Conservation (phyloP, 2,329 filamentous ascomycete species). For the Aspergillus melleus region DNA sequence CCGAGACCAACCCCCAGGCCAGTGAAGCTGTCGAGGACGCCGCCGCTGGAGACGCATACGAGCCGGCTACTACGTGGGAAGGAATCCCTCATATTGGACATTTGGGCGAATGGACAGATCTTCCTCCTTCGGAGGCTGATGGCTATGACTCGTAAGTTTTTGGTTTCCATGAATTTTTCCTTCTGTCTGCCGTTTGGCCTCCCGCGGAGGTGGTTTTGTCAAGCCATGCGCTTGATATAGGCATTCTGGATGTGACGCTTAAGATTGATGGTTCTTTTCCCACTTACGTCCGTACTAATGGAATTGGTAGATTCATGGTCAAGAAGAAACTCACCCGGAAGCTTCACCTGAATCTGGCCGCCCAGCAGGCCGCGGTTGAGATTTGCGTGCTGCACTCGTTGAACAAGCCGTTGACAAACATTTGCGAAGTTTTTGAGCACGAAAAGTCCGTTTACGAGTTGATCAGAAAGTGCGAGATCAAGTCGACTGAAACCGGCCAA, state of each 20-base stretch:
- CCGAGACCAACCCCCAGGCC: constrained; percentile 13
- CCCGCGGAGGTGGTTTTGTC: neutral
- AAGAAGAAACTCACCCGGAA: constrained; percentile 35
- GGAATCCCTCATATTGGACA: constrained; percentile 57
- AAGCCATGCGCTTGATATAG: neutral
- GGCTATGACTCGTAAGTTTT: constrained; percentile 46
- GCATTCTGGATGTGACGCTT: neutral
- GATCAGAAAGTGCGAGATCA: constrained; percentile 34
- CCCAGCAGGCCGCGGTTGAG: constrained; percentile 60
- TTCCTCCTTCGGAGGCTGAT: constrained; percentile 39
- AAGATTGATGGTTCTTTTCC: neutral
- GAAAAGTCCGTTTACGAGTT: constrained; percentile 31
- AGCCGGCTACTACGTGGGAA: constrained; percentile 51
- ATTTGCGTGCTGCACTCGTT: constrained; percentile 51
- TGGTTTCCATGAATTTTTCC: neutral
- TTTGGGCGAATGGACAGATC: constrained; percentile 41
- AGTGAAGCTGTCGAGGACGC: constrained; percentile 18
- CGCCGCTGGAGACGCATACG: constrained; percentile 34
- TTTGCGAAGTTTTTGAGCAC: constrained; percentile 36
- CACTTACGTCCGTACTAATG: neutral
- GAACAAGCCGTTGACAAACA: constrained; percentile 36
- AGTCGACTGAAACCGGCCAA: constrained; percentile 20
- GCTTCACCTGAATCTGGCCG: constrained; percentile 41
- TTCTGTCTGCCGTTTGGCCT: neutral
- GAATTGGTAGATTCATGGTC: constrained; percentile 35